phyloP scores from a whole-genome alignment of 2,329 filamentous ascomycete genomes.

The Lachnellula suecica region DNA sequence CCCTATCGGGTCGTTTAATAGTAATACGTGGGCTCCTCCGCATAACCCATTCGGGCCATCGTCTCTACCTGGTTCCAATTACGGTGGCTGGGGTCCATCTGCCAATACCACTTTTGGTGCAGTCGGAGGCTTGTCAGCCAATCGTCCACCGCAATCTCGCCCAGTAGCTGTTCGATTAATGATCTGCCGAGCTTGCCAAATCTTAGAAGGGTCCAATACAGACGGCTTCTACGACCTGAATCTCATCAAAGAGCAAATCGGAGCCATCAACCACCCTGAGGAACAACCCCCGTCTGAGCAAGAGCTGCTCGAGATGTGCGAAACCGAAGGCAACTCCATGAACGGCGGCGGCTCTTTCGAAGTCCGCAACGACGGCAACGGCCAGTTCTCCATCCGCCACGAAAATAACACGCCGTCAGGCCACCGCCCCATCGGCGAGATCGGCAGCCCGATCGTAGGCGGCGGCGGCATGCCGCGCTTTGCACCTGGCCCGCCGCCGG shows the following conservation, averaged over 20 bases:
- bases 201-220: constrained; percentile 46
- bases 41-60: constrained; percentile 33
- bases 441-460: constrained; percentile 63
- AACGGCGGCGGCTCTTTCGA: constrained; percentile 93
- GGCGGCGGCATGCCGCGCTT: constrained; percentile 27
- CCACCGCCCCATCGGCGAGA: constrained; percentile 53
- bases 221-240: constrained; percentile 71
- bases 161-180: constrained; percentile 70
- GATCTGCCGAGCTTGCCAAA: constrained; percentile 77
- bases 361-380: constrained; percentile 28
- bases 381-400: constrained; percentile 46
- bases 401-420: constrained; percentile 49
- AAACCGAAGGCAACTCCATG: constrained; percentile 81
- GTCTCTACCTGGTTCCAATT: constrained; percentile 32
- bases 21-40: constrained; percentile 34
- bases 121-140: constrained; percentile 37
- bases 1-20: constrained; percentile 29
- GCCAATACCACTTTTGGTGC: constrained; percentile 46
- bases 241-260: constrained; percentile 62
- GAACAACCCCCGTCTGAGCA: constrained; percentile 47
- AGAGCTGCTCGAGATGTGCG: constrained; percentile 78
- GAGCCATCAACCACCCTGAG: constrained; percentile 53
- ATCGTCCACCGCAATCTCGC: constrained; percentile 56
- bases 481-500: constrained; percentile 24
- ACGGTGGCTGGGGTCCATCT: constrained; percentile 28